Base-by-base conservation (phyloP, 129 eudicot species). In the Mikania micrantha region DNA sequence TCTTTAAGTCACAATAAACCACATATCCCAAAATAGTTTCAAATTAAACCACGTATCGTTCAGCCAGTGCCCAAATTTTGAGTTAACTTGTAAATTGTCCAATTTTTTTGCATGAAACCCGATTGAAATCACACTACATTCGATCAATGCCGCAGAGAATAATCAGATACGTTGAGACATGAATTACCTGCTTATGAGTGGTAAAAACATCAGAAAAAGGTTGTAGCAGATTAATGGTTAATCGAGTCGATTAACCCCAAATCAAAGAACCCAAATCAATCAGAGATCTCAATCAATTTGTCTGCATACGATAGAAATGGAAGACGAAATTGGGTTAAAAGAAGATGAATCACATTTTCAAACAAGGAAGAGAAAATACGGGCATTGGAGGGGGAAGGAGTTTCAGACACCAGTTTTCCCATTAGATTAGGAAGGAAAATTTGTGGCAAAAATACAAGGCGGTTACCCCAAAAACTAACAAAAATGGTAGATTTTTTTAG, bases 361-460 rank as follows among this genome's bases (percentile, higher is more conserved):
- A 68, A 75, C 25, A 69, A 49, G 69, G 10, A 49, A 61, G 74
- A 75, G 75, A 40, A 74, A 74, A 74, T 56, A 74, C 36, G 72
- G 72, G 67, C 63, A 47, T 62, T 24, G 61, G 60, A 71, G 28
- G 15, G 24, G 57, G 57, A 12, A 27, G 24, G 44, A 60, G 56
- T 75, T 47, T 67, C 13, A 67, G 69, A 75, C 80, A 75, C 74
- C 27, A 75, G 50, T 60, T 75, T 68, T 17, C 32, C 66, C 63
- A 52, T 15, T n/a, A 67, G 63, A 58, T 59, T 75, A 15, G 79
- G 69, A 27, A 34, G 60, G 31, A 34, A 29, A 32, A 75, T 75
- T 75, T 66, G 79, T 67, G 74, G 69, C 79, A 75, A 65, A 66
- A 38, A 27, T 11, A n/a, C n/a, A n/a, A n/a, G n/a, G n/a, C n/a